Base-by-base conservation (phyloP, 495 filamentous ascomycete genomes). In the Talaromyces proteolyticus region DNA sequence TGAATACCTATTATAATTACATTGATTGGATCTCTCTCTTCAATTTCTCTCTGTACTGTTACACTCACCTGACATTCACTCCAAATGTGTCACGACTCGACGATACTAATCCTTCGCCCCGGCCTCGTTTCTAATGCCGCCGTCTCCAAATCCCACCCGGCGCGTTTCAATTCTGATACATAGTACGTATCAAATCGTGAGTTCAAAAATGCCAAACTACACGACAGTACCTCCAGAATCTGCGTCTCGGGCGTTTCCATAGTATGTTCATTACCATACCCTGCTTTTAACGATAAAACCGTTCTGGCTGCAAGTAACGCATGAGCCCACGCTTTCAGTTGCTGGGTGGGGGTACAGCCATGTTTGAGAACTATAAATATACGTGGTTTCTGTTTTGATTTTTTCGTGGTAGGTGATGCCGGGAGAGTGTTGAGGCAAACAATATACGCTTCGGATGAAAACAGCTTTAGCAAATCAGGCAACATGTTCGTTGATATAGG, bases 311-410 rank as follows among this genome's bases (percentile, higher is more conserved):
- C 68, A 34, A 82, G 67, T 5, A 91, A 73, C 6, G 85, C 88
- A 55, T 91, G 84, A 41, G 76, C 72, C 88, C 87, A 96, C 6
- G 85, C 88, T 60, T 79, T 78, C 2, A 91, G 61, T 50, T 84
- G 79, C 21, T 45, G 19, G 67, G 64, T 29, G 58, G 61, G 17
- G 74, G 64, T 68, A 22, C 73, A 74, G 6, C 58, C 70, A 46
- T 77, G 70, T 63, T 90, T 91, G 12, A 96, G 61, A 17, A 85
- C 76, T 41, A 91, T 84, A 8, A 73, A 67, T 44, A 75, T 79
- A 26, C 64, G 53, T 53, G 53, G 59, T 37, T 47, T 54, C 6
- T 25, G 41, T 16, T 23, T 46, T 44, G 72, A 72, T 26, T 57
- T 65, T 19, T 61, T 54, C n/a, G n/a, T n/a, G n/a, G n/a, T n/a